Evolutionary conservation across 2,329 filamentous ascomycete species (phyloP), one percentile per base, ranked within the genome.

Genomic region (Alternaria arborescens): DNA sequence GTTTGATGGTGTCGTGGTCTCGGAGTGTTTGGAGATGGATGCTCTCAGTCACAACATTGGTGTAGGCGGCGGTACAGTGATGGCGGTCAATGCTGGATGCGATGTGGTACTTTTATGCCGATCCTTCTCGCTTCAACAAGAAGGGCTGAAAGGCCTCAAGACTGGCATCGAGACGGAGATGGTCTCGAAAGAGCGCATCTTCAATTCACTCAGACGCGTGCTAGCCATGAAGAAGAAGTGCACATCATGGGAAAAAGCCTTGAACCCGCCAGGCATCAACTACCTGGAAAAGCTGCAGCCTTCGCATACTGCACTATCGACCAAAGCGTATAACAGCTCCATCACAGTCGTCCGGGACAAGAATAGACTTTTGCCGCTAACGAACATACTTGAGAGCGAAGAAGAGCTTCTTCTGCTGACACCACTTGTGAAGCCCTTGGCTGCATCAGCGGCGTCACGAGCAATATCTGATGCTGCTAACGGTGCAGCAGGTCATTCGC

Each of bases 1-100:
- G 3, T 98, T 98, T 71, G 87, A 92, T 51, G 94, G 94, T 1
- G 94, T 98, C 3, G 93, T 95, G 24, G 93, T 98, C 51, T 97
- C 94, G 0, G 94, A 98, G 75, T 98, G 94, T 68, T 82, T 98
- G 8, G 94, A 97, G 77, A 98, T 98, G 94, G 94, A 97, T 73
- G 93, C 94, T 0, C 85, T 98, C 8, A 95, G 93, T 66, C 92
- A 97, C 74, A 96, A 97, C 71, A 95, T 98, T 51, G 94, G 94
- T n/a, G 93, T 99, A 18, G 93, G 94, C 68, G 94, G 95, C 41
- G 95, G 95, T 12, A 97, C 94, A 0, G 93, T 98, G 69, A 97
- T 97, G 93, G 95, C 95, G 4, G 92, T 97, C 52, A 95, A 97
- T 77, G 94, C 95, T 32, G 95, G 95, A 14, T 98, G 95, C 75